A percentile compares a stretch with the other conserved stretches of the same genome.
Evolutionary conservation across 495 filamentous ascomycete species (phyloP).

Genomic region (Xylaria castorea): DNA sequence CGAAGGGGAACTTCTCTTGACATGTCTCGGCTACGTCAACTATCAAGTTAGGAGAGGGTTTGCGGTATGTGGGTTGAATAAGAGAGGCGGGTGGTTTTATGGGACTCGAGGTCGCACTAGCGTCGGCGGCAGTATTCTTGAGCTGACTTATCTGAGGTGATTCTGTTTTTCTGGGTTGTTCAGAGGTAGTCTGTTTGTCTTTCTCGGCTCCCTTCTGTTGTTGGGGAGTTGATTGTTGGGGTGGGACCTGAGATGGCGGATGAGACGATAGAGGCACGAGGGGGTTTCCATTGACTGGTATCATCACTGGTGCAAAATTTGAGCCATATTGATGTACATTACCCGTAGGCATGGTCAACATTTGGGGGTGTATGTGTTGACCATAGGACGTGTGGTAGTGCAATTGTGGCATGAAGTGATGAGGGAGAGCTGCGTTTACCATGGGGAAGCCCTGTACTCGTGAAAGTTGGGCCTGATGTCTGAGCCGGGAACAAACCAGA

Average conservation of each 20-base stretch:
- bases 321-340: constrained; percentile 33
- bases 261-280: constrained; percentile 30
- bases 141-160: constrained; percentile 25
- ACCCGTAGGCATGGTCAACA: constrained; percentile 33
- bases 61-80: constrained; percentile 43
- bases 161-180: constrained; percentile 30
- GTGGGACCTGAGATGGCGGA: constrained; percentile 11
- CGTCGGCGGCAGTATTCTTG: background rate
- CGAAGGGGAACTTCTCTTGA: constrained; percentile 53
- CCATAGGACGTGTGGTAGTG: constrained; percentile 30
- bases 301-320: constrained; percentile 32
- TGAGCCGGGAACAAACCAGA: constrained; percentile 34
- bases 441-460: constrained; percentile 35
- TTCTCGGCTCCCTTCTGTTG: constrained; percentile 8
- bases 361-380: constrained; percentile 35
- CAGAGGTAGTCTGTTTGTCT: constrained; percentile 14
- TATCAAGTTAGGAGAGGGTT: constrained; percentile 46
- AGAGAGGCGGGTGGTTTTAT: constrained; percentile 35
- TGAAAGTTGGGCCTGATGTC: constrained; percentile 35
- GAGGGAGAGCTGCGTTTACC: constrained; percentile 31
- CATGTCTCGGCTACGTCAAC: constrained; percentile 58
- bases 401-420: constrained; percentile 34
- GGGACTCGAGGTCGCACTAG: constrained; percentile 20
- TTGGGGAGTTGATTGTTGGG: background rate
- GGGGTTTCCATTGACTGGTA: constrained; percentile 30